Conservation (phyloP, 2,329 filamentous ascomycete genomes). For the Colletotrichum cereale region DNA sequence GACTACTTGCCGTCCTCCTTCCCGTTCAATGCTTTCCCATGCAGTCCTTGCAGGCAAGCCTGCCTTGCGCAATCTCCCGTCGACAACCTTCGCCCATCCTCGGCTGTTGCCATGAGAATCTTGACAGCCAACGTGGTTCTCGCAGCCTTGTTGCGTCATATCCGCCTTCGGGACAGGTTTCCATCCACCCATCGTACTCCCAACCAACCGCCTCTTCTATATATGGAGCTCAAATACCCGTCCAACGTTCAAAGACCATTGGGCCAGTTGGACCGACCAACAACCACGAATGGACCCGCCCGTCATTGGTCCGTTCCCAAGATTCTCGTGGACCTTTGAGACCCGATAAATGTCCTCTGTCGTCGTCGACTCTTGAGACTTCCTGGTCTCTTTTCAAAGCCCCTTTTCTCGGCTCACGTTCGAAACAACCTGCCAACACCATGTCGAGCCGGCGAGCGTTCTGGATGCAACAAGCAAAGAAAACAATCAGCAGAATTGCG, state of each 20-base stretch:
- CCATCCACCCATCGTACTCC: not conserved
- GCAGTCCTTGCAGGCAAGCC: not conserved
- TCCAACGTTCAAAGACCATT: not conserved
- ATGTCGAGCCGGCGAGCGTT: too few species aligned
- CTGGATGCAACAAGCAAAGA: not conserved
- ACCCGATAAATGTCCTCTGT: not conserved
- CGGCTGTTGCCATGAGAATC: not conserved
- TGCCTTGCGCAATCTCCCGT: too few species aligned
- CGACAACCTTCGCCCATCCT: not conserved
- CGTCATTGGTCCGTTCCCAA: not conserved
- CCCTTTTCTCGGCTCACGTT: not conserved
- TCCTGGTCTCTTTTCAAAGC: not conserved
- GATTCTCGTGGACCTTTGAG: not conserved
- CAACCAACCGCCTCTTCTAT: not conserved
- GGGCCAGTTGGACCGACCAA: not conserved
- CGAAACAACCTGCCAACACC: too few species aligned
- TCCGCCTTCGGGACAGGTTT: not conserved
- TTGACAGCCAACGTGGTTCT: not conserved
- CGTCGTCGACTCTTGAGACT: too few species aligned
- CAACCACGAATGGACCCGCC: not conserved
- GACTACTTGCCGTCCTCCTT: constrained; percentile 13
- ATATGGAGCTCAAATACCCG: not conserved
- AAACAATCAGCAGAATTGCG: constrained; percentile 1
- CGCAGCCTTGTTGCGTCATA: not conserved
- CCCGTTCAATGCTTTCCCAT: not conserved